phyloP scores from a whole-genome alignment of 805 yeast species.

The Metschnikowia reukaufii region DNA sequence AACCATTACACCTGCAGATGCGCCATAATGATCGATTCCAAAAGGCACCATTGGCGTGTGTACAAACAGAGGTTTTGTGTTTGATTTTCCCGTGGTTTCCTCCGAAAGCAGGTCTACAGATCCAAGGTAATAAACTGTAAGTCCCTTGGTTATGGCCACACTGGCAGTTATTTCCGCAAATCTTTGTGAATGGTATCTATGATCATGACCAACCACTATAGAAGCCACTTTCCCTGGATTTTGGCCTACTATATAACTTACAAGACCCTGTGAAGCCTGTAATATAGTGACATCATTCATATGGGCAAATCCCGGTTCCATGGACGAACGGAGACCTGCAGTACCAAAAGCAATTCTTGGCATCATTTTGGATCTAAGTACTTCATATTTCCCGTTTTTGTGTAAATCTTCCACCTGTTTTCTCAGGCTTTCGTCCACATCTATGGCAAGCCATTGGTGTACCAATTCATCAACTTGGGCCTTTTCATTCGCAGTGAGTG shows the following conservation, averaged over 20 bases:
- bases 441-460: conserved; percentile 37
- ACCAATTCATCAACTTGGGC: conserved; percentile 27
- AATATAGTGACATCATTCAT: conserved; percentile 87
- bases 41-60: conserved; percentile 96
- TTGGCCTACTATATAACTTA: conserved; percentile 43
- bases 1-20: conserved; percentile 87
- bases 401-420: conserved; percentile 53
- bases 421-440: conserved; percentile 47
- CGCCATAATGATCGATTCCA: conserved; percentile 59
- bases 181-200: conserved; percentile 72
- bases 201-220: conserved; percentile 89
- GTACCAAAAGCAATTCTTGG: conserved; percentile 84
- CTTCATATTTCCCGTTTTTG: conserved; percentile 35
- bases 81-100: conserved; percentile 15
- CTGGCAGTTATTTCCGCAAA: conserved; percentile 81
- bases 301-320: conserved; percentile 88
- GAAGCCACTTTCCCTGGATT: conserved; percentile 17
- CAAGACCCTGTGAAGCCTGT: conserved; percentile 87
- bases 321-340: conserved; percentile 82
- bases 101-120: conserved; percentile 33
- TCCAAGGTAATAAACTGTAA: conserved; percentile 65
- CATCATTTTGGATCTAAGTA: conserved; percentile 52
- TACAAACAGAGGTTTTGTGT: conserved; percentile 27
- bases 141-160: conserved; percentile 67
- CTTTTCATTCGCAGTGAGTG: background rate